Conservation (phyloP, 2,329 filamentous ascomycete genomes). For the Ilyonectria sp. region DNA sequence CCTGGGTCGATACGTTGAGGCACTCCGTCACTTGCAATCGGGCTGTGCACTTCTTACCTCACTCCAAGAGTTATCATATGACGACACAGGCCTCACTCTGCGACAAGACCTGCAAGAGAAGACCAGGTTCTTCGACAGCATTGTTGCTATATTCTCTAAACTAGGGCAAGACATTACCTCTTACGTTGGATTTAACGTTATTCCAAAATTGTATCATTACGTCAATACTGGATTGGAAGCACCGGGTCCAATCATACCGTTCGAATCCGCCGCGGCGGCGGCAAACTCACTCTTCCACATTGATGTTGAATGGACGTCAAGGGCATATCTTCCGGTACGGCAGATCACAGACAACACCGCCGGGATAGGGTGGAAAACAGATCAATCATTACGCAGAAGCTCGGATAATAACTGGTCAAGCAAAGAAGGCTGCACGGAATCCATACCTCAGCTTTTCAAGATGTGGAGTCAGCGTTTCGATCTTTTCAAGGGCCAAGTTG, state of each 20-base stretch:
- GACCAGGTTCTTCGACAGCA: neutral
- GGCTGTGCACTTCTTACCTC: neutral
- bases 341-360: too few relatives aligned
- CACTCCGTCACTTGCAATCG: neutral
- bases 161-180: too few relatives aligned
- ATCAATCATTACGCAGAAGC: too few relatives aligned
- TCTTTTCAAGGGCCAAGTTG: neutral
- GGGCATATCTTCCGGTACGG: too few relatives aligned
- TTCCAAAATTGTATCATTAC: too few relatives aligned
- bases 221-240: too few relatives aligned
- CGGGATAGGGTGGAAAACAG: too few relatives aligned
- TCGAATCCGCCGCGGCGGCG: neutral
- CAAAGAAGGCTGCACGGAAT: neutral
- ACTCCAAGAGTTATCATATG: neutral
- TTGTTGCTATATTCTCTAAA: neutral
- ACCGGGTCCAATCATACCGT: neutral
- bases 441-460: neutral
- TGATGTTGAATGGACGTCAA: too few relatives aligned
- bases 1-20: constrained; percentile 4
- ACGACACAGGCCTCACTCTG: neutral
- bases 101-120: too few relatives aligned
- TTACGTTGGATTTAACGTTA: neutral
- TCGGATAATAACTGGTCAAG: too few relatives aligned
- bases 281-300: neutral
- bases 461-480: constrained; percentile 6